Conservation (phyloP, 2,329 filamentous ascomycete species). For the Talaromyces sp. region DNA sequence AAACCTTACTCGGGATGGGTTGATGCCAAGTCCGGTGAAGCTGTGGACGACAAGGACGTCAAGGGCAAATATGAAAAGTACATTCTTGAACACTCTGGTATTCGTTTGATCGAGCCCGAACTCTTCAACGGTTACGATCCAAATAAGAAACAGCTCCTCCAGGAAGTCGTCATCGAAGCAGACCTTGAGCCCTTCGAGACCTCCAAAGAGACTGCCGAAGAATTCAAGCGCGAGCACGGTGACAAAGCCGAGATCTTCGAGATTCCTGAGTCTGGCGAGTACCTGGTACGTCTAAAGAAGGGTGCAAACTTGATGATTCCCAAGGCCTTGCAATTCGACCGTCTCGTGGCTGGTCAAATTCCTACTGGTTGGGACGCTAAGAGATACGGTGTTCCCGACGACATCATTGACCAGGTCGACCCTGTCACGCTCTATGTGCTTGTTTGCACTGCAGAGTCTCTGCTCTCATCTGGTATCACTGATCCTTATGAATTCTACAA, state of each 20-base stretch:
- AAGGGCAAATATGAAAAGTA: slow-evolving; percentile 97
- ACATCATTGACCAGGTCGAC: slow-evolving; percentile 96
- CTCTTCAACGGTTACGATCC: slow-evolving; percentile 96
- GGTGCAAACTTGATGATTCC: slow-evolving; percentile 92
- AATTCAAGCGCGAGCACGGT: slow-evolving; percentile 95
- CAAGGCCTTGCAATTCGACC: slow-evolving; percentile 95
- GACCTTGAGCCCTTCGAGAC: slow-evolving; percentile 96
- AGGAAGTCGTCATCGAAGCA: slow-evolving; percentile 96
- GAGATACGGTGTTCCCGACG: slow-evolving; percentile 91
- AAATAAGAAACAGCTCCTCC: slow-evolving; percentile 96
- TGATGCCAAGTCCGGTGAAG: slow-evolving; percentile 87
- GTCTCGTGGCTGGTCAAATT: slow-evolving; percentile 93
- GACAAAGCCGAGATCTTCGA: slow-evolving; percentile 98
- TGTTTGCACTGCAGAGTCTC: slow-evolving; percentile 85
- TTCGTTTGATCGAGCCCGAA: slow-evolving; percentile 95
- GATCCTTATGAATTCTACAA: slow-evolving; percentile 99
- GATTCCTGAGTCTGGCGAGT: slow-evolving; percentile 89
- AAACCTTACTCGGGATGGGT: slow-evolving; percentile 96
- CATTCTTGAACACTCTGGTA: slow-evolving; percentile 94
- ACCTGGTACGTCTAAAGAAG: slow-evolving; percentile 91
- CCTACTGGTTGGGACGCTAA: slow-evolving; percentile 97
- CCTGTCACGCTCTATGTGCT: slow-evolving; percentile 94
- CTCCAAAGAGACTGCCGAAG: slow-evolving; percentile 93
- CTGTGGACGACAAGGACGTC: slow-evolving; percentile 96
- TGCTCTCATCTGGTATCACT: slow-evolving; percentile 90